Evolutionary conservation across 768 basidiomycete species (phyloP).

Genomic region (Gelatoporia subvermispora): DNA sequence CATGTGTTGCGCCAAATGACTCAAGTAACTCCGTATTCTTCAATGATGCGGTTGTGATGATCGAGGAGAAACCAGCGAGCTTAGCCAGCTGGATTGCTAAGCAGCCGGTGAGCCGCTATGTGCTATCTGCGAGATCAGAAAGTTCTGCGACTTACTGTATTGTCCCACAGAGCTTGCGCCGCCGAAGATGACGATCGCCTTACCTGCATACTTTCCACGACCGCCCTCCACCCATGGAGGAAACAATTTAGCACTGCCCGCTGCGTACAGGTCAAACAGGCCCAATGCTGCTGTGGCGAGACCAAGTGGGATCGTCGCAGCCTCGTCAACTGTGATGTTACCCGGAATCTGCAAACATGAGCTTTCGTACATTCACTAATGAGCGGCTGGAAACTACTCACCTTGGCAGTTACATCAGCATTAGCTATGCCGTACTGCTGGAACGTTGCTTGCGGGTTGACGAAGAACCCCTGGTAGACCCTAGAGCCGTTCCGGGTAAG

Average conservation of each 20-base stretch:
- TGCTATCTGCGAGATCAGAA: not conserved
- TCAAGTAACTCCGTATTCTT: constrained; percentile 13
- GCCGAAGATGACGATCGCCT: constrained; percentile 24
- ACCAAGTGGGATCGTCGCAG: constrained; percentile 25
- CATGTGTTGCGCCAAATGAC: constrained; percentile 20
- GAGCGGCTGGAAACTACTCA: constrained; percentile 8
- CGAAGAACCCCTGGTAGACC: constrained; percentile 14
- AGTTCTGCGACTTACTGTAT: constrained; percentile 17
- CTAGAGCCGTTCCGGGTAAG: not conserved
- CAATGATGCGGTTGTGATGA: constrained; percentile 24
- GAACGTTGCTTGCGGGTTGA: constrained; percentile 10
- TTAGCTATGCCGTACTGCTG: constrained; percentile 24
- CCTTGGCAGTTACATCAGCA: constrained; percentile 19
- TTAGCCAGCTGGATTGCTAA: constrained; percentile 24
- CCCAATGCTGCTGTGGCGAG: constrained; percentile 25
- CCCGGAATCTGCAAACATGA: constrained; percentile 16
- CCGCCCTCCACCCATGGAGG: constrained; percentile 12
- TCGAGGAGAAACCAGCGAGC: constrained; percentile 23
- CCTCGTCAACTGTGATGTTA: constrained; percentile 25
- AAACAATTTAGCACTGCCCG: not conserved
- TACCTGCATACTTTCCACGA: constrained; percentile 1
- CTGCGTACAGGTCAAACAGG: constrained; percentile 10
- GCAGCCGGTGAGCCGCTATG: not conserved
- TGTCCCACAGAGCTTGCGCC: constrained; percentile 26
- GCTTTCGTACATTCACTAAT: not conserved